These are phyloP conservation scores for Schizopora paradoxa DNA, from an alignment of 1,284 basidiomycete species.

Conservation along the genomic window DNA sequence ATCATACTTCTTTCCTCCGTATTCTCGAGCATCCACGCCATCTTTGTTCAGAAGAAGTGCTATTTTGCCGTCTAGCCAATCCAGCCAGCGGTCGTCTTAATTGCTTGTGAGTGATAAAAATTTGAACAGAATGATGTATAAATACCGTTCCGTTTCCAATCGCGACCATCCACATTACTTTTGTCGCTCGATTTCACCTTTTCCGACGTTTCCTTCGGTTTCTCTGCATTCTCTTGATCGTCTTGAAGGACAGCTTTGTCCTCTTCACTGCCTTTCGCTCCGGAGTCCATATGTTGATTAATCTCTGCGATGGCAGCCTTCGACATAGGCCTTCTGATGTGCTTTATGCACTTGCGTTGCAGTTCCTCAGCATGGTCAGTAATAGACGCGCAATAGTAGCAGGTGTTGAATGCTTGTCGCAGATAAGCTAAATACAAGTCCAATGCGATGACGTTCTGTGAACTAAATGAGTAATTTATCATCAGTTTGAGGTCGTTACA, in stretches of 20 bases:
- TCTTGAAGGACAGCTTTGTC: constrained; percentile 36
- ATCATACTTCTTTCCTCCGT: constrained; percentile 83
- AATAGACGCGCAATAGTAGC: constrained; percentile 93
- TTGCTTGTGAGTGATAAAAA: constrained; percentile 8
- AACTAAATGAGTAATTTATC: constrained; percentile 16
- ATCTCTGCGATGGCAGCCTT: constrained; percentile 54
- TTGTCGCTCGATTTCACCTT: constrained; percentile 37
- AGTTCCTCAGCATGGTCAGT: constrained; percentile 92
- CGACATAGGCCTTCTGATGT: constrained; percentile 71
- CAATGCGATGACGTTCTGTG: constrained; percentile 65
- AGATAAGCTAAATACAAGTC: constrained; percentile 84
- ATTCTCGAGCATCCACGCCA: constrained; percentile 76
- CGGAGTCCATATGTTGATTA: constrained; percentile 1
- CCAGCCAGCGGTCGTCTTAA: constrained; percentile 81
- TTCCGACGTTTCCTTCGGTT: constrained; percentile 31
- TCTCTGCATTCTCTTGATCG: constrained; percentile 12
- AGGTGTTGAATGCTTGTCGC: constrained; percentile 80
- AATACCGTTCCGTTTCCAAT: constrained; percentile 69
- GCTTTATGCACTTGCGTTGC: constrained; percentile 88
- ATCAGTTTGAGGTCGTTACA: constrained; percentile 12
- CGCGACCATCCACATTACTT: constrained; percentile 32
- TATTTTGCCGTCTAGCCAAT: constrained; percentile 80
- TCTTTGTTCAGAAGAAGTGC: constrained; percentile 71
- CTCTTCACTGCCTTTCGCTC: constrained; percentile 37
- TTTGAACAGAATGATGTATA: constrained; percentile 15